Conservation (phyloP, 495 filamentous ascomycete species). For the Daldinia bambusicola region DNA sequence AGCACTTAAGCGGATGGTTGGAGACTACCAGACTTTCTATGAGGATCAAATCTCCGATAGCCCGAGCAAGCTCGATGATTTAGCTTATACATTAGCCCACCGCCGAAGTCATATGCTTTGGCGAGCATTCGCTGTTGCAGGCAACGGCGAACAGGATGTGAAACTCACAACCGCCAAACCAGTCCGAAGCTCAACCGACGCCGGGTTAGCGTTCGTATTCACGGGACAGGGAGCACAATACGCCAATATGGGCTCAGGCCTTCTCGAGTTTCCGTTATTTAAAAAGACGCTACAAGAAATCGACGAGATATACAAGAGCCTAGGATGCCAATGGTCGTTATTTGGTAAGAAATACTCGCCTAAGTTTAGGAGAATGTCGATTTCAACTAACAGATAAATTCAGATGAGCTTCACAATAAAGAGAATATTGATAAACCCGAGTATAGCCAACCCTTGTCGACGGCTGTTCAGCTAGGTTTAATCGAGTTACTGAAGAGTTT, state of each 20-base stretch:
- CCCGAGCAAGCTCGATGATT: constrained; percentile 27
- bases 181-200: constrained; percentile 28
- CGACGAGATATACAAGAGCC: constrained; percentile 36
- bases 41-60: constrained; percentile 4
- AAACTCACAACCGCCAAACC: constrained; percentile 23
- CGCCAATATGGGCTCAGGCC: constrained; percentile 59
- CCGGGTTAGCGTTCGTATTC: constrained; percentile 50
- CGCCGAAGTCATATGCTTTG: constrained; percentile 47
- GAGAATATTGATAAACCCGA: constrained; percentile 51
- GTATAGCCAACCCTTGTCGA: constrained; percentile 58
- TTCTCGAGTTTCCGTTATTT: constrained; percentile 48
- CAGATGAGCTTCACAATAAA: constrained; percentile 34
- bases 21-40: constrained; percentile 29
- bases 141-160: constrained; percentile 12
- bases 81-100: constrained; percentile 45
- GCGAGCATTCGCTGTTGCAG: constrained; percentile 44
- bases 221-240: constrained; percentile 61
- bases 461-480: constrained; percentile 60
- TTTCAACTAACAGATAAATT: not conserved
- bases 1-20: constrained; percentile 38
- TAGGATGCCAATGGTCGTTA: constrained; percentile 49
- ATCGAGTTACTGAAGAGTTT: constrained; percentile 62
- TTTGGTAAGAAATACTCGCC: constrained; percentile 33
- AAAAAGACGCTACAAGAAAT: constrained; percentile 33
- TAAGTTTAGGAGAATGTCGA: too few species aligned